Conservation (phyloP, 108 stramenopile species). For the Discostella stelligeroides region DNA sequence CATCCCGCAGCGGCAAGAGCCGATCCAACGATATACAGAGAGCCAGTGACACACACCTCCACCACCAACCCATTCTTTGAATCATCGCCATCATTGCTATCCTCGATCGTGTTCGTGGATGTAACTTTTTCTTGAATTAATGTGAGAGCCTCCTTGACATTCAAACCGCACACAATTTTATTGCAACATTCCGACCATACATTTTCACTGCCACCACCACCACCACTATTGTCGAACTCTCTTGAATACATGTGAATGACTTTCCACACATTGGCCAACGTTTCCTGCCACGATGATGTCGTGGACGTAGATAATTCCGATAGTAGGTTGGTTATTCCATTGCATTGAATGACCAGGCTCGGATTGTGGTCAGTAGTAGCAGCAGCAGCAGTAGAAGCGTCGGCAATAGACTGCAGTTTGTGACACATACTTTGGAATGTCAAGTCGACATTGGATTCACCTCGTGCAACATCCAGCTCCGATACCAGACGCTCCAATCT, state of each 20-base stretch:
- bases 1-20: conserved; percentile 59
- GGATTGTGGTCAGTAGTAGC: background rate
- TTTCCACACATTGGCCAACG: conserved; percentile 39
- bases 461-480: background rate
- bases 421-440: conserved; percentile 26
- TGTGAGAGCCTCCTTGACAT: conserved; percentile 58
- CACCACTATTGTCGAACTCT: background rate
- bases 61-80: conserved; percentile 2
- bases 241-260: conserved; percentile 15
- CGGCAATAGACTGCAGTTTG: background rate
- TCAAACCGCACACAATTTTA: conserved; percentile 45
- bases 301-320: background rate
- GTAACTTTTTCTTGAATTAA: conserved; percentile 38
- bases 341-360: too few species aligned
- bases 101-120: conserved; percentile 11
- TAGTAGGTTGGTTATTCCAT: too few species aligned
- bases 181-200: background rate
- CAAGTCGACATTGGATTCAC: background rate
- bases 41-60: conserved; percentile 77
- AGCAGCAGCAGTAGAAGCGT: background rate
- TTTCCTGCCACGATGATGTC: conserved; percentile 31
- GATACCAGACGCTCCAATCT: conserved; percentile 35
- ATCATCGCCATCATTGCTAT: conserved; percentile 8
- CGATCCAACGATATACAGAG: conserved; percentile 79
- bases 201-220: background rate